Base-by-base conservation (phyloP, 2,329 filamentous ascomycete genomes). In the Cladophialophora exuberans region DNA sequence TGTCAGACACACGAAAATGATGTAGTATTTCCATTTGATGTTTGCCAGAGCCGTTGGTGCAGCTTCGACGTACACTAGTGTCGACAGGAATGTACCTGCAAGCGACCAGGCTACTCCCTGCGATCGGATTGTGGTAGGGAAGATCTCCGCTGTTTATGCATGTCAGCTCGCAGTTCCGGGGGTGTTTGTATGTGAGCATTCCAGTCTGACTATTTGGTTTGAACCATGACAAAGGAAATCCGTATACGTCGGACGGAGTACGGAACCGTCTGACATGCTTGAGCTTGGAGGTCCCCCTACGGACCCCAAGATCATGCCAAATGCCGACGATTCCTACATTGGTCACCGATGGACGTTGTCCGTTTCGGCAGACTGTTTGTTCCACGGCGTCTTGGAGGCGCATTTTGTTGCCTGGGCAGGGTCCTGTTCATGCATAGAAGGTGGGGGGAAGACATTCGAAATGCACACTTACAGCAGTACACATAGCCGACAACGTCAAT, bases 1-100 rank as follows among this genome's bases (percentile, higher is more conserved):
- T 0, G 76, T 73, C 15, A 81, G 67, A 54, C 80, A 81, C 20
- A 54, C 47, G 61, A 56, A 66, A 4, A 68, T 60, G 20, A 71
- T 56, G 45, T 68, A 70, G 52, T 67, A 71, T 9, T 60, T 65
- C 67, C 67, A 70, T 10, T 66, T 62, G 42, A 70, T 70, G 26
- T 67, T 67, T 5, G 64, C 65, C 54, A 70, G 67, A 1, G 67
- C 69, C 2, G 65, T 69, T 13, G 60, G 50, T 3, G 60, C 52
- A 20, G 50, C 50, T 25, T 62, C 54, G 13, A 57, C 48, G 36
- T 59, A 59, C 36, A 62, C 54, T 33, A 62, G 45, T 18, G 57
- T 57, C 6, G 50, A 55, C 13, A 62, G 54, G 41, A 59, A 54
- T 33, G 54, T 60, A 2, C 53, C 57, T 5, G 60, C 60, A 20